Base-by-base conservation (phyloP, 2,329 filamentous ascomycete genomes). In the Aciculosporium take region DNA sequence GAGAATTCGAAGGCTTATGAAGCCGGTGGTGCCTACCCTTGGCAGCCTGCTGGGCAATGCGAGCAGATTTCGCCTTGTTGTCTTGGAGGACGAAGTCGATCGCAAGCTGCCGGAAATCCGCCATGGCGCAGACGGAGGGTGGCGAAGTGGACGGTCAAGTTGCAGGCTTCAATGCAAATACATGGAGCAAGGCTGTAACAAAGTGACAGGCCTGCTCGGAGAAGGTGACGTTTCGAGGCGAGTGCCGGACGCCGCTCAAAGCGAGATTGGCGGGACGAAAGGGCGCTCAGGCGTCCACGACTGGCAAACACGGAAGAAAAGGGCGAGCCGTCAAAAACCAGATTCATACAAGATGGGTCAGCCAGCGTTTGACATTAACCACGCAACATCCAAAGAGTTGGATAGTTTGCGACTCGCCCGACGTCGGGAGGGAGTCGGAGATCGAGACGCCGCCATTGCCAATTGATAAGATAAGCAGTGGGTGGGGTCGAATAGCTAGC, bases 31-130 rank as follows among this genome's bases (percentile, higher is more conserved):
- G 46, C 51, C 17, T 45, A 66, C 64, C 63, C 47, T 55, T 54
- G 17, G 70, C 69, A n/a, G 69, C 65, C 38, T 64, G 62, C 39
- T 65, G 57, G 24, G 66, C 60, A 45, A 72, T 61, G 25, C 48
- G 53, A 13, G 52, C 57, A 46, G 64, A 58, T 43, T 56, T 59
- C 29, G 57, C 55, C 43, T 64, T 61, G 43, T 69, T 62, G 41
- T 74, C 69, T 7, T 67, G 61, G 31, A 74, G 66, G 44, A 74
- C 70, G 53, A 69, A 74, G 47, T 71, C 64, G 41, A 73, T 57
- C 27, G 71, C 71, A 48, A 72, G 63, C 48, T 71, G 67, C 48
- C 66, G 63, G 48, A 74, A 66, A 51, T 63, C 64, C 39, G 67
- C 64, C 71, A 74, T 74, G 50, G 32, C 41, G 25, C 25, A n/a